Conservation (phyloP, 75 land plant species). For the Pinus taeda region DNA sequence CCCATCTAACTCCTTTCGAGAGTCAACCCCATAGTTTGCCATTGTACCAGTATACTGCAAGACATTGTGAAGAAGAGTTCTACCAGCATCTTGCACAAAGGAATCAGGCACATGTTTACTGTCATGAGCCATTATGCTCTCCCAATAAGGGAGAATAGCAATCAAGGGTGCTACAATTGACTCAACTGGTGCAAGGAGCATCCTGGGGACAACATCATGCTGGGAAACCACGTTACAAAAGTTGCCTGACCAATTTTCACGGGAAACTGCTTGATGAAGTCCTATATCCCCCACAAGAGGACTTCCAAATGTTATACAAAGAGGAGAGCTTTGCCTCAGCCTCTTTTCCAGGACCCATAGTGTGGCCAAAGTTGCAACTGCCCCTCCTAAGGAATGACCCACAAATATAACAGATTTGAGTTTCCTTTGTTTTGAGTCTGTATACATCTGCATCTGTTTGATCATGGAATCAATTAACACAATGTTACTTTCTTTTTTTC, state of each 20-base stretch:
- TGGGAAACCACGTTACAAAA: constrained; percentile 47
- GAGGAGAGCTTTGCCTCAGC: neutral
- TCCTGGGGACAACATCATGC: constrained; percentile 56
- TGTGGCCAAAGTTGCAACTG: constrained; percentile 9
- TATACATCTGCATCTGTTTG: neutral
- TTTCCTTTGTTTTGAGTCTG: neutral
- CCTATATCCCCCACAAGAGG: constrained; percentile 55
- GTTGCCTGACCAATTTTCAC: constrained; percentile 48
- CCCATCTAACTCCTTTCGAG: no score
- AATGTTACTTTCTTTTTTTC: no score
- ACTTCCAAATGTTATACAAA: constrained; percentile 63
- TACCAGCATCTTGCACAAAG: neutral
- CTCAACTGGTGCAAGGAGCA: constrained; percentile 43
- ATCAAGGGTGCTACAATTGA: constrained; percentile 26
- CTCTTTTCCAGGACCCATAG: constrained; percentile 8
- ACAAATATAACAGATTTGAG: neutral
- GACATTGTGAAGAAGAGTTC: neutral
- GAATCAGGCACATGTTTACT: neutral
- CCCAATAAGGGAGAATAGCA: constrained; percentile 4
- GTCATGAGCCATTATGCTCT: neutral
- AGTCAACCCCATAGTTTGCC: no score
- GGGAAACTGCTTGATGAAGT: constrained; percentile 34
- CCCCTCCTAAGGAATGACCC: constrained; percentile 7
- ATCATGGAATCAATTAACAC: neutral
- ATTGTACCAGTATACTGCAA: no score